A percentile compares a stretch with the other conserved stretches of the same genome.
Conservation (phyloP, 345 rosid species). For the Camelina neglecta region DNA sequence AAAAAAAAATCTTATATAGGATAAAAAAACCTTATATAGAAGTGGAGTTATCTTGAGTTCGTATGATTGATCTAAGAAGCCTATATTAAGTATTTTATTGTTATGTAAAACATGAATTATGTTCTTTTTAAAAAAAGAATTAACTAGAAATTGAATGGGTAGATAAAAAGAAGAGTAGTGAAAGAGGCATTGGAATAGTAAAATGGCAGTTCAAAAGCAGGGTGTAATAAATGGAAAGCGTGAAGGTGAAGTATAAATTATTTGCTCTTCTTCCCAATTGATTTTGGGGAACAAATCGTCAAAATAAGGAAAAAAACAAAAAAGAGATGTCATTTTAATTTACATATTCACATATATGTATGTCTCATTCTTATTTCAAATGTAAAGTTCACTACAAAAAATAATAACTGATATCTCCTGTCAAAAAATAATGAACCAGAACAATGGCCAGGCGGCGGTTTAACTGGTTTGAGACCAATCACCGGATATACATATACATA, state of each 20-base stretch:
- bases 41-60: conserved; percentile 30
- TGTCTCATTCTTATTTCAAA: no score
- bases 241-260: conserved; percentile 43
- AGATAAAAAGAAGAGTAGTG: conserved; percentile 26
- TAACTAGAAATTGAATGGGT: conserved; percentile 27
- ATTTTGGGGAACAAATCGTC: conserved; percentile 35
- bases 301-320: neutral
- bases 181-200: conserved; percentile 44
- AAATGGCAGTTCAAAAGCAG: conserved; percentile 39
- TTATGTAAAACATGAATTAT: neutral
- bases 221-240: conserved; percentile 45
- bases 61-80: conserved; percentile 37
- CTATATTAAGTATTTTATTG: neutral
- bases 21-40: neutral
- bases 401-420: no score
- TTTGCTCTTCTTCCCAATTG: conserved; percentile 42
- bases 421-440: no score
- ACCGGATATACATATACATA: no score
- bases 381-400: no score
- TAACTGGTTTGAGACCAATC: no score
- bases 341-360: no score
- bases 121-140: neutral
- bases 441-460: no score
- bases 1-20: neutral
- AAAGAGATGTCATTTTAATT: neutral